Percentiles rank a stretch among this genome's conserved stretches.
These are phyloP conservation scores for Hansenula sp. DNA, from an alignment of 1,139 yeast genomes.

Conservation along the genomic window DNA sequence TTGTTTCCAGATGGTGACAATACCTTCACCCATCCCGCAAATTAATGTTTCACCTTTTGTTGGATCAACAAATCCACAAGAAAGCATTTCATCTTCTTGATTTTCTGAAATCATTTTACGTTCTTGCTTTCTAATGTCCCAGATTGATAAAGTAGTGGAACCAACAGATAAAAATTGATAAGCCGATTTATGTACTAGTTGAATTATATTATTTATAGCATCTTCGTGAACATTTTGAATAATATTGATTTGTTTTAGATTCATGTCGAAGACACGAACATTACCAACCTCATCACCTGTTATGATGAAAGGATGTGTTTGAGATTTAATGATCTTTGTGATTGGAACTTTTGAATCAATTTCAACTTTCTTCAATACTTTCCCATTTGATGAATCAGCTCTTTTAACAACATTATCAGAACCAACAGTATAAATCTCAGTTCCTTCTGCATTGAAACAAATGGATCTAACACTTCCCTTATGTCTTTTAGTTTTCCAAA, in stretches of 20 bases:
- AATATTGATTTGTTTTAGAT: slow-evolving; percentile 35
- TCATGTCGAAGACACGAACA: slow-evolving; percentile 44
- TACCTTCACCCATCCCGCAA: slow-evolving; percentile 89
- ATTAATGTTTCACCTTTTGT: slow-evolving; percentile 61
- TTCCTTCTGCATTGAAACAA: slow-evolving; percentile 50
- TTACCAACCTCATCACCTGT: slow-evolving; percentile 6
- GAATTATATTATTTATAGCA: slow-evolving; percentile 69
- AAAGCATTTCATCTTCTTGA: slow-evolving; percentile 86
- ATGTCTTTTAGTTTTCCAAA: slow-evolving; percentile 89
- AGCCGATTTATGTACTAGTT: slow-evolving; percentile 65
- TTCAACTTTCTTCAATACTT: slow-evolving; percentile 56
- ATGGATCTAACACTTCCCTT: slow-evolving; percentile 83
- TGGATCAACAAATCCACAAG: slow-evolving; percentile 70
- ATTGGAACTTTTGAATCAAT: slow-evolving; percentile 36
- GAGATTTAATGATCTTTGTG: slow-evolving; percentile 61
- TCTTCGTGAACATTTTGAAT: slow-evolving; percentile 64
- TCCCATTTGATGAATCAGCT: slow-evolving; percentile 71
- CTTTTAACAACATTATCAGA: slow-evolving; percentile 76
- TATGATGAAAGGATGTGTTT: slow-evolving; percentile 45
- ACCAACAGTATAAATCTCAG: slow-evolving; percentile 62
- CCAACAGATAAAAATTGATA: slow-evolving; percentile 82
- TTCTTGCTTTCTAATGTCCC: slow-evolving; percentile 72
- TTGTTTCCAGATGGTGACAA: slow-evolving; percentile 87
- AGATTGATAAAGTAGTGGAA: slow-evolving; percentile 73
- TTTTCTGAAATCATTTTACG: slow-evolving; percentile 63